Evolutionary conservation across 495 filamentous ascomycete genomes (phyloP), one percentile per base, ranked within the genome.

Genomic region (Aspergillus wentii): DNA sequence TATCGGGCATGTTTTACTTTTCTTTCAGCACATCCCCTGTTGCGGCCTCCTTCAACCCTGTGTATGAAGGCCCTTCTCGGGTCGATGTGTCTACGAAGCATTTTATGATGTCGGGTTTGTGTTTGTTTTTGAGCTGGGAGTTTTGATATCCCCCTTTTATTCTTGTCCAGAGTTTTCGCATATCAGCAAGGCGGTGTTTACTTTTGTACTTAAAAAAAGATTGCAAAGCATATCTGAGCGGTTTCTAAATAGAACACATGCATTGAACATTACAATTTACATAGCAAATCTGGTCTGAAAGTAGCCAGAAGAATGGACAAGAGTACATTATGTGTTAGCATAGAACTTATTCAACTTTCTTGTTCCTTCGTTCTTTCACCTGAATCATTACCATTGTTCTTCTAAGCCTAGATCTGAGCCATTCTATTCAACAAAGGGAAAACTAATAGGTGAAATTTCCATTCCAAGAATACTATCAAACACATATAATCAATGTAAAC

Each of bases 41-140:
- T 13, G 38, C 13, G 38, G 38, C 30, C 30, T 40, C 37, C 37
- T 22, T 22, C 37, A 17, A 3, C 35, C 21, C 17, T 16, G 10
- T 30, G n/a, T 16, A 23, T 23, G 29, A 20, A 40, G 37, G 28
- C 37, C 28, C 18, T 5, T 21, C 10, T 10, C 10, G 5, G 22
- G 22, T 10, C 6, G 22, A 25, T 10, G 22, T 25, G 6, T 25
- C 10, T 25, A 25, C 22, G 22, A 25, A 25, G 22, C 22, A 5
- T 36, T 5, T 20, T 30, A 8, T 8, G 18, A 6, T 36, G 21
- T 16, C 18, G 11, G 14, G 10, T 29, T 29, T 29, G 14, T 6
- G 22, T 29, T 29, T 29, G 26, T 29, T n/a, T 29, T 13, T 29
- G 26, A 11, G 11, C 6, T 29, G 10, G 26, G 4, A n/a, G 26